These are phyloP conservation scores for Solanum raphanifolium DNA, from an alignment of 257 asterid species.

Conservation along the genomic window DNA sequence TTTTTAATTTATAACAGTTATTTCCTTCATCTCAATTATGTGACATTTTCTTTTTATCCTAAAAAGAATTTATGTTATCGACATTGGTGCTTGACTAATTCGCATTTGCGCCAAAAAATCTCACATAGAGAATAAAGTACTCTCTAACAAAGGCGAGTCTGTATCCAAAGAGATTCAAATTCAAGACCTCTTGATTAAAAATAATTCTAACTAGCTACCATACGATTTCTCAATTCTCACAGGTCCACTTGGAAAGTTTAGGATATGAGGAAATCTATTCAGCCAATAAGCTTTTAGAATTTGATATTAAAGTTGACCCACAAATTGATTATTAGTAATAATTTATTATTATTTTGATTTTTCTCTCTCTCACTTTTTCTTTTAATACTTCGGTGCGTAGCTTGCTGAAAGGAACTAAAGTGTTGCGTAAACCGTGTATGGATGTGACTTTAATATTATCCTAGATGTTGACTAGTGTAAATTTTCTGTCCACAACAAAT, in stretches of 20 bases:
- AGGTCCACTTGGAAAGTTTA: neutral
- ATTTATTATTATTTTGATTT: neutral
- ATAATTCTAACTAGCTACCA: no score
- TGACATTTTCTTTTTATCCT: no score
- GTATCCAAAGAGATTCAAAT: neutral
- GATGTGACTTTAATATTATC: neutral
- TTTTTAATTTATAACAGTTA: neutral
- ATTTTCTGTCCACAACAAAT: neutral
- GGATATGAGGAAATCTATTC: constrained; percentile 15
- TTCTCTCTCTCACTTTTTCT: neutral
- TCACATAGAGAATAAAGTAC: no score
- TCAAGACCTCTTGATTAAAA: fast-evolving
- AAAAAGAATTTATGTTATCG: no score
- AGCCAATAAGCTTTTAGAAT: constrained; percentile 21
- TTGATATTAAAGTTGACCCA: constrained; percentile 20
- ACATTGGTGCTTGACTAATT: no score
- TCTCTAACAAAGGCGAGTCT: fast-evolving
- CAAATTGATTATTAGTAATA: neutral
- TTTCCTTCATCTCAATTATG: neutral
- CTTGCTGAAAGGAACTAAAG: neutral
- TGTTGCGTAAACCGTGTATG: neutral
- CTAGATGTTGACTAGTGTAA: neutral
- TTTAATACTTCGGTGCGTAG: neutral
- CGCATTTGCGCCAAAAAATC: fast-evolving
- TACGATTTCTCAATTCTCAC: neutral